Conservation (phyloP, 768 basidiomycete genomes). For the Serendipita vermifera region DNA sequence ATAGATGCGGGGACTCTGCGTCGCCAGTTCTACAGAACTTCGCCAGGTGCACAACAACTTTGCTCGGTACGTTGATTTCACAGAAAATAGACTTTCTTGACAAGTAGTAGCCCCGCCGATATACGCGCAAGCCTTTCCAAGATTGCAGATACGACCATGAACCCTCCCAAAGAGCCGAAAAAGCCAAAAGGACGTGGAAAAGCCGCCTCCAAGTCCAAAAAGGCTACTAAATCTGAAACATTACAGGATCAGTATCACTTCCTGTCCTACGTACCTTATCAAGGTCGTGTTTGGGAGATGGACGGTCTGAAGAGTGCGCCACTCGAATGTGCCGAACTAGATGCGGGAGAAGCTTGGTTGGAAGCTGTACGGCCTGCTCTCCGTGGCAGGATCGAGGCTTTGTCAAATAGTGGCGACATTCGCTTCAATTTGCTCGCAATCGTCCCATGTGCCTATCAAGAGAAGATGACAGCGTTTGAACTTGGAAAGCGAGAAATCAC, state of each 20-base stretch:
- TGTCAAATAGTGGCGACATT: slow-evolving; percentile 33
- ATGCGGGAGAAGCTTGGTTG: slow-evolving; percentile 36
- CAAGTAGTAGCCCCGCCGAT: slow-evolving; percentile 37
- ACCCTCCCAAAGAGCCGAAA: slow-evolving; percentile 25
- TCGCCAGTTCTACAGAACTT: slow-evolving; percentile 42
- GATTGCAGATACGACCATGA: slow-evolving; percentile 32
- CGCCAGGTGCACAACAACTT: slow-evolving; percentile 46
- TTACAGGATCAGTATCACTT: slow-evolving; percentile 46
- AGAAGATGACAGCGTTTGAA: slow-evolving; percentile 41
- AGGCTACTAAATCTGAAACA: slow-evolving; percentile 22
- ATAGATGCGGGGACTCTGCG: slow-evolving; percentile 52
- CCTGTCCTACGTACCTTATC: slow-evolving; percentile 49
- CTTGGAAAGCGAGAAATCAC: slow-evolving; percentile 36
- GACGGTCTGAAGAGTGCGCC: slow-evolving; percentile 52
- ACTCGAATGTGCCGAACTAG: slow-evolving; percentile 47
- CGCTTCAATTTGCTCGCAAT: slow-evolving; percentile 50
- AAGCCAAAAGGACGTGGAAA: slow-evolving; percentile 19
- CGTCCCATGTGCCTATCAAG: slow-evolving; percentile 38
- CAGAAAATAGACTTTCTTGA: no score
- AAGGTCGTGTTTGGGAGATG: slow-evolving; percentile 56
- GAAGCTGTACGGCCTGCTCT: slow-evolving; percentile 48
- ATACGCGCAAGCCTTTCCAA: slow-evolving; percentile 39
- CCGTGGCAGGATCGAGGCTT: slow-evolving; percentile 23
- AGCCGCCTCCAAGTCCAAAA: slow-evolving; percentile 17
- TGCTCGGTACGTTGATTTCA: slow-evolving; percentile 32